Base-by-base conservation (phyloP, 2,329 filamentous ascomycete species). In the Penicillium sp. region DNA sequence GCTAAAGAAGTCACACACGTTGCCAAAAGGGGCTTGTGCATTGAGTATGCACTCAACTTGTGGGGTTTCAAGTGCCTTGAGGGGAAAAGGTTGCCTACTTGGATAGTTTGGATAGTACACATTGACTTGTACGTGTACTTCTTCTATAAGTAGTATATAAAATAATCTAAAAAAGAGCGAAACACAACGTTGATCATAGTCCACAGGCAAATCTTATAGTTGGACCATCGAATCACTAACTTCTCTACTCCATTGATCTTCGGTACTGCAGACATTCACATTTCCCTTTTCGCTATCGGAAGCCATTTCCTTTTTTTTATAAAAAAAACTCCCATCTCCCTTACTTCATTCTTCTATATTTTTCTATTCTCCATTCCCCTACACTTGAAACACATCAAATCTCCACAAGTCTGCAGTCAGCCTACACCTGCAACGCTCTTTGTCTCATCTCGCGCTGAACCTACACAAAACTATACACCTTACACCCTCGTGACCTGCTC, bases 371-470 rank as follows among this genome's bases (percentile, higher is more conserved):
- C 29, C 25, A 51, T 56, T 47, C 45, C 45, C 42, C 31, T 7
- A 15, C 35, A 36, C 41, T 33, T 55, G 53, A 60, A 58, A 60
- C 47, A 31, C 17, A 33, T 1, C 6, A 13, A 49, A 39, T 23
- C 48, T 49, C 53, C 47, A 13, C 51, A 38, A 35, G 27, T 38
- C 43, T 52, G 42, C 50, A 55, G 41, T 45, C 41, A 57, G 49
- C 56, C 49, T 10, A 49, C 29, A 52, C 21, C 48, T 63, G 63
- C 54, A 43, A 60, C 64, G 55, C 51, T 59, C 44, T 55, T 51
- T 58, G 63, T 66, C 55, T 61, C 60, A 59, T 64, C 55, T 53
- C 4, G 47, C 53, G 53, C 53, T 23, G 38, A 29, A 38, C 21
- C 47, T 27, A 38, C 17, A 36, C 27, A 23, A 35, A 36, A 29